Evolutionary conservation across 257 asterid genomes (phyloP).

Genomic region (Jaltomata sinuosa): DNA sequence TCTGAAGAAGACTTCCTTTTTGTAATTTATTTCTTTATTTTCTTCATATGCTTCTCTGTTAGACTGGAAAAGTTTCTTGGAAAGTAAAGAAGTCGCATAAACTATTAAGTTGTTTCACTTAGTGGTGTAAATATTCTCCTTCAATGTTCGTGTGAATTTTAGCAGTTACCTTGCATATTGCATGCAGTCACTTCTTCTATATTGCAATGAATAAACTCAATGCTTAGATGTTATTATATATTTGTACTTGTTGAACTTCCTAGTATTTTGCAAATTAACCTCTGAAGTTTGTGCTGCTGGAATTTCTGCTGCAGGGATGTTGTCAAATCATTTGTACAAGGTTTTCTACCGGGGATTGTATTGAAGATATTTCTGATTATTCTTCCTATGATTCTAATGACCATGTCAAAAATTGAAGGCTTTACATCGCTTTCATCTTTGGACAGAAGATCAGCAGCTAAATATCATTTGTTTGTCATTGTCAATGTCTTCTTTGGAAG

Average conservation of each 20-base stretch:
- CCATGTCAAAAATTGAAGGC: constrained; percentile 73
- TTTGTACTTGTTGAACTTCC: neutral
- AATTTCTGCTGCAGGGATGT: constrained; percentile 27
- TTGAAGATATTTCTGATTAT: constrained; percentile 55
- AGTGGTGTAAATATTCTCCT: neutral
- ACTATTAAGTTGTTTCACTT: neutral
- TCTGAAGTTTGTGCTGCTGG: neutral
- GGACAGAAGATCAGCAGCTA: constrained; percentile 69
- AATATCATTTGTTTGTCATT: constrained; percentile 65
- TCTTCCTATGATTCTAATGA: constrained; percentile 60
- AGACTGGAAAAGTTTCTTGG: neutral
- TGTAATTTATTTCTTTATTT: neutral
- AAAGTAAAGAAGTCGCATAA: neutral
- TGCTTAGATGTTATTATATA: neutral
- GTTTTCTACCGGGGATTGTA: constrained; percentile 80
- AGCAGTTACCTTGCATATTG: neutral
- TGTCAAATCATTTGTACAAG: constrained; percentile 60
- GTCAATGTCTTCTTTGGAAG: constrained; percentile 87
- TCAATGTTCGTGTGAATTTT: neutral
- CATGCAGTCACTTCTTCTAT: neutral
- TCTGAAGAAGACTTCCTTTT: neutral
- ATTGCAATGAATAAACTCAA: neutral
- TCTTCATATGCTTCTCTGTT: neutral
- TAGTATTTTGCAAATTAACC: neutral
- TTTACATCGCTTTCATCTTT: constrained; percentile 51